Conservation (phyloP, 768 basidiomycete species). For the Pleurotus cornucopiae region DNA sequence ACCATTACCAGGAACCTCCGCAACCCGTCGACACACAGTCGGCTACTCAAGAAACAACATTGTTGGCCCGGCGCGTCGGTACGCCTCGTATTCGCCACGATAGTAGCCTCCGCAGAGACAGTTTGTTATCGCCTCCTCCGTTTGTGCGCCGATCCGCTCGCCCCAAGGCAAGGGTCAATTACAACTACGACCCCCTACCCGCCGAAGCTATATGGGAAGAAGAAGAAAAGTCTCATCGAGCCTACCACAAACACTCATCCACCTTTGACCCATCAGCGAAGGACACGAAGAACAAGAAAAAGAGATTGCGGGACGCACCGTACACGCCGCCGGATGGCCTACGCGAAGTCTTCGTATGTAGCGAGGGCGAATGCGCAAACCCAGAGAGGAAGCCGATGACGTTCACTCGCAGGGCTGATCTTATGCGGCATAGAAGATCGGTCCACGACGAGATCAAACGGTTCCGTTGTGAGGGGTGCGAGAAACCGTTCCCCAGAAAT, state of each 20-base stretch:
- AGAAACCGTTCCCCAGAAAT: not conserved
- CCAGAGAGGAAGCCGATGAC: not conserved
- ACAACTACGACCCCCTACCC: not conserved
- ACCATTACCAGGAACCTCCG: not conserved
- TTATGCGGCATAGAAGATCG: not conserved
- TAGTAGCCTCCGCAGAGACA: not conserved
- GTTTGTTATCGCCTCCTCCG: not conserved
- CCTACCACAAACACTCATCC: not conserved
- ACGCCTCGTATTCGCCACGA: not conserved
- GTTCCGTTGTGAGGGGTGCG: not conserved
- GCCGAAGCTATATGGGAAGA: not conserved
- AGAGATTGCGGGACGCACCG: not conserved
- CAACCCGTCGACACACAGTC: not conserved
- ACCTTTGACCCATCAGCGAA: not conserved
- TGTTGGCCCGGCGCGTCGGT: not conserved
- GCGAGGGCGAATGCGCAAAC: not conserved
- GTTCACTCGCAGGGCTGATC: not conserved
- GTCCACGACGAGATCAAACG: not conserved
- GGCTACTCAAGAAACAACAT: not conserved
- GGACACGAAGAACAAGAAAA: not conserved
- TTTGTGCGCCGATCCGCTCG: slow-evolving; percentile 3
- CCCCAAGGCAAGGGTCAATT: not conserved
- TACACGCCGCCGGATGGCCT: not conserved
- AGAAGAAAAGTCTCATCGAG: not conserved
- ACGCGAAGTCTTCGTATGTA: not conserved